Evolutionary conservation across 768 basidiomycete genomes (phyloP), one percentile per base, ranked within the genome.

Genomic region (Russula griseocarnosa): DNA sequence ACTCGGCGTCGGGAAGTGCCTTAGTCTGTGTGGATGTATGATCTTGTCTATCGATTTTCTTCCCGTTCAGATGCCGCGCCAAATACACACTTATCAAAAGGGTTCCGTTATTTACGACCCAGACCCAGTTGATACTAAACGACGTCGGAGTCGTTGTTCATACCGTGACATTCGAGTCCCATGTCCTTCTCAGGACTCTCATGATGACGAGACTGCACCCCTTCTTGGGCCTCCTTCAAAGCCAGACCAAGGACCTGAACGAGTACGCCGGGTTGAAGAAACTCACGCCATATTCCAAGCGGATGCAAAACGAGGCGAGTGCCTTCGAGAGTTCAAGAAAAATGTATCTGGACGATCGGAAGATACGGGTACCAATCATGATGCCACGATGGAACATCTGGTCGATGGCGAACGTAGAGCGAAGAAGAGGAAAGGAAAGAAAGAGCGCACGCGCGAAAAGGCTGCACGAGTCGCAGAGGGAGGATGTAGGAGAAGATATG

Each of bases 231-330:
- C n/a, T n/a, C n/a, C n/a, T n/a, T n/a, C n/a, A n/a, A n/a, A n/a
- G n/a, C n/a, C n/a, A n/a, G n/a, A n/a, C n/a, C 75, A 80, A 85
- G 60, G 97, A 99, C 72, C 82, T 99, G 55, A 99, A 98, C 76
- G 81, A 90, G 62, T 93, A 93, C 74, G 83, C 96, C 76, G 84
- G 88, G 50, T 79, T 98, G 70, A 96, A 92, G 76, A 89, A 90
- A 73, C 82, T 92, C 67, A 97, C 96, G 18, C 92, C 97, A 6
- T 98, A 98, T 74, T 85, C 91, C 49, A 79, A 83, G 52, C 80
- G 86, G 89, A 90, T 70, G 74, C 78, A 38, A 80, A 77, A 42
- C 81, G 90, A 16, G 78, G 77, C 26, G 83, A 87, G 53, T 82
- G 86, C 67, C 77, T 96, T 51, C 78, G 81, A 70, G 89, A 94